Conservation (phyloP, 2,329 filamentous ascomycete genomes). For the Penicillium digitatum region DNA sequence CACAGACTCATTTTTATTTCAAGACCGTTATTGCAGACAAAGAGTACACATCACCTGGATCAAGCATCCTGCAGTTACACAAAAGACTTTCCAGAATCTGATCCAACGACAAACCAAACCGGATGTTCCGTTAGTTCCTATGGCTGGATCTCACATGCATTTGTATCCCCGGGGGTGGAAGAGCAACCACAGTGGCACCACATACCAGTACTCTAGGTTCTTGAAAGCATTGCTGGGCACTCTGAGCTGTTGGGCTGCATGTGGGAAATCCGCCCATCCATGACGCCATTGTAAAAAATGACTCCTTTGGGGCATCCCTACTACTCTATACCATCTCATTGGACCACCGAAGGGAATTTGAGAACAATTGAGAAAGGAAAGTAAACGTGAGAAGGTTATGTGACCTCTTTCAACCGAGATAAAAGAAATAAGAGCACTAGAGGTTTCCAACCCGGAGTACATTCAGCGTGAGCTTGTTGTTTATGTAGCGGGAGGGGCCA, state of each 20-base stretch:
- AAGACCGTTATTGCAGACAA: not conserved
- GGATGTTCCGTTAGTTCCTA: slow-evolving; percentile 3
- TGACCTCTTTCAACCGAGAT: not conserved
- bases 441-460: slow-evolving; percentile 2
- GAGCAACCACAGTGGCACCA: slow-evolving; percentile 1
- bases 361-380: not conserved
- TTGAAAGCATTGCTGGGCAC: not conserved
- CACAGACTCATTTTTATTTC: not conserved
- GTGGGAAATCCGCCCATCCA: not conserved
- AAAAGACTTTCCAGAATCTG: not conserved
- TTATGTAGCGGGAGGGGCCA: not conserved
- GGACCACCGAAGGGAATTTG: not conserved
- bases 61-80: slow-evolving; percentile 1
- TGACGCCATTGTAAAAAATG: not conserved
- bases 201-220: slow-evolving; percentile 8
- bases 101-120: slow-evolving; percentile 6
- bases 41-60: not conserved
- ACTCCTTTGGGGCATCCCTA: not conserved
- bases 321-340: not conserved
- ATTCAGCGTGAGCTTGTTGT: not conserved
- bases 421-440: not conserved
- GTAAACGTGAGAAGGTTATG: not conserved
- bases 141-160: slow-evolving; percentile 10
- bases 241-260: not conserved
- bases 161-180: not conserved